Evolutionary conservation across 1,139 yeast species (phyloP), one percentile per base, ranked within the genome.

Genomic region (Yamadazyma dushanensis): DNA sequence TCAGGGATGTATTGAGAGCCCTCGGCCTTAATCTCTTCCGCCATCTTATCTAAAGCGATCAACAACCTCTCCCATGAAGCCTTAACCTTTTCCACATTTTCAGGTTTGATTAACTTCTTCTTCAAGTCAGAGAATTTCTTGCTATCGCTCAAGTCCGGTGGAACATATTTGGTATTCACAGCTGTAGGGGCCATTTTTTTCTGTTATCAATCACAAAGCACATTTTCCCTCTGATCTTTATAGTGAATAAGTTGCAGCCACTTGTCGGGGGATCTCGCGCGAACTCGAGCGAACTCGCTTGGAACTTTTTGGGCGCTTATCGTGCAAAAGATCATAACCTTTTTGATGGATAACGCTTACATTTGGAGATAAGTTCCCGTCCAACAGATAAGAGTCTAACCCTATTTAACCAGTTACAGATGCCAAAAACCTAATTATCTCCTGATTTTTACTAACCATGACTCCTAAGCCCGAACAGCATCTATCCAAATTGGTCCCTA

Each of bases 11-110:
- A 46, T 3, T 36, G 16, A 10, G 47, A 34, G 1, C 55, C 56
- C 14, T 43, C 39, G 5, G 27, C 31, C 3, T 43, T 38, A 18
- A 55, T 54, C 9, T 36, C 40, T 13, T 37, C 39, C 4, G 39
- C 44, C 36, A 49, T 51, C 10, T 39, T 34, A 14, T 54, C 51
- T 4, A 56, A 32, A 3, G 47, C 56, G 10, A 29, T 38, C 19
- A 56, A 43, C 16, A 56, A 37, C 17, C 59, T 39, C 21, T 50
- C 45, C 60, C 61, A 56, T 21, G 56, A 49, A 2, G 31, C 49
- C 11, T 46, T 50, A 1, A 56, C 59, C 21, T 44, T 47, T 24
- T 43, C 47, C 10, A 41, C 41, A 31, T 56, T 44, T 35, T 53
- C 54, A 3, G 57, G 56, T 21, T 46, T 45, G 13, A 56, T 54